These are phyloP conservation scores for Diversispora epigaea DNA, from an alignment of 192 early-diverging fungal species.

Conservation along the genomic window DNA sequence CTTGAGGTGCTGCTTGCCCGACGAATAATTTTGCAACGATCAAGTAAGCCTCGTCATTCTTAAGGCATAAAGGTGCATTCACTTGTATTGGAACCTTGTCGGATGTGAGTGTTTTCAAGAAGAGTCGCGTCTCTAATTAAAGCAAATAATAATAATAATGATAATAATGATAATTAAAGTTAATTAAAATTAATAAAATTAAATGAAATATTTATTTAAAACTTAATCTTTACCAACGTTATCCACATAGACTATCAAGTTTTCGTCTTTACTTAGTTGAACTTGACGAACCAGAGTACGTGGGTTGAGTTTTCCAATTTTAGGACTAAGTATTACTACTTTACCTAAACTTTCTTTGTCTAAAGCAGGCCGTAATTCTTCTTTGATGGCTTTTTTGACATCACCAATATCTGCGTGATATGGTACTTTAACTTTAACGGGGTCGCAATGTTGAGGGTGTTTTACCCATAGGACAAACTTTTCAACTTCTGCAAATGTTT, in stretches of 20 bases:
- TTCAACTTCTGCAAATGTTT: neutral
- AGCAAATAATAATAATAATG: neutral
- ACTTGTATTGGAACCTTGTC: constrained; percentile 31
- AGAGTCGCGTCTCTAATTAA: constrained; percentile 20
- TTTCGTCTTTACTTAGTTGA: neutral
- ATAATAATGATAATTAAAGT: neutral
- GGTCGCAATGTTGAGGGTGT: constrained; percentile 27
- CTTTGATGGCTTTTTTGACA: constrained; percentile 33
- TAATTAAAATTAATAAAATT: neutral
- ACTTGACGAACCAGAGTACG: constrained; percentile 17
- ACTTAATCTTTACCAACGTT: constrained; percentile 26
- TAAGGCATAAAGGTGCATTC: constrained; percentile 28
- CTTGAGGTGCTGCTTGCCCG: constrained; percentile 12
- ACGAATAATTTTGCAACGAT: constrained; percentile 21
- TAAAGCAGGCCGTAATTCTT: constrained; percentile 32
- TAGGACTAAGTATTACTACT: constrained; percentile 29
- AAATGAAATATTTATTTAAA: neutral
- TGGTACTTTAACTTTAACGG: constrained; percentile 34
- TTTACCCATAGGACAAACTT: constrained; percentile 29
- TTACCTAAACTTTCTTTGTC: constrained; percentile 32
- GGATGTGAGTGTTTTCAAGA: constrained; percentile 20
- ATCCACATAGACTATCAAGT: constrained; percentile 34
- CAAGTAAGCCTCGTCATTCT: constrained; percentile 26
- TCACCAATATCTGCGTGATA: constrained; percentile 27
- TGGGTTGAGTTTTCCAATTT: constrained; percentile 22